phyloP scores from a whole-genome alignment of 257 asterid species.

The Petunia axillaris region DNA sequence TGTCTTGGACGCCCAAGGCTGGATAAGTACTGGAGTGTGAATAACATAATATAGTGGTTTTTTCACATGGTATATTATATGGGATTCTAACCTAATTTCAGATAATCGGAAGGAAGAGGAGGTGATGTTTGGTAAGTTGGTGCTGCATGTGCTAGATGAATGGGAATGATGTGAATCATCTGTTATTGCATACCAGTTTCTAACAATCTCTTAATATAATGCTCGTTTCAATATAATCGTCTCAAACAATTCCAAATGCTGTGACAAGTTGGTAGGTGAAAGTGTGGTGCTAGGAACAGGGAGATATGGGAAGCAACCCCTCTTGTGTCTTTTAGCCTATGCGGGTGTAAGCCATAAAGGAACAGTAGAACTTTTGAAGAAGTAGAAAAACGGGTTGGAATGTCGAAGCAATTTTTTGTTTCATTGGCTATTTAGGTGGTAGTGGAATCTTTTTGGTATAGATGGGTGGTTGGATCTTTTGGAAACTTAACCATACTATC shows the following conservation, averaged over 20 bases:
- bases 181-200: not conserved
- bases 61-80: not conserved
- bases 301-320: not conserved
- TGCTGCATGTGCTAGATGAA: not conserved
- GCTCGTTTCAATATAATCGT: not conserved
- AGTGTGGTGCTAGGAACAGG: conserved; percentile 10
- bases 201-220: not conserved
- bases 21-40: too few relatives aligned
- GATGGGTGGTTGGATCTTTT: not conserved
- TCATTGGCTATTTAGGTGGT: not conserved
- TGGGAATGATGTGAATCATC: not conserved
- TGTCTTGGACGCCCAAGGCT: too few relatives aligned
- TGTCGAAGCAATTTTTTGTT: not conserved
- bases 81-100: not conserved
- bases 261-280: not conserved
- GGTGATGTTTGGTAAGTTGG: not conserved
- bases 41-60: too few relatives aligned
- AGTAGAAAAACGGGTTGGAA: not conserved
- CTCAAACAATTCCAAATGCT: not conserved
- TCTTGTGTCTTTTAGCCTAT: not conserved
- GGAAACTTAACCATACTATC: not conserved
- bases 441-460: not conserved
- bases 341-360: not conserved
- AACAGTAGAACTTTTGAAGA: not conserved
- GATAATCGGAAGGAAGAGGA: not conserved